A percentile compares a stretch with the other conserved stretches of the same genome.
Conservation (phyloP, 495 filamentous ascomycete species). For the Lepraria neglecta region DNA sequence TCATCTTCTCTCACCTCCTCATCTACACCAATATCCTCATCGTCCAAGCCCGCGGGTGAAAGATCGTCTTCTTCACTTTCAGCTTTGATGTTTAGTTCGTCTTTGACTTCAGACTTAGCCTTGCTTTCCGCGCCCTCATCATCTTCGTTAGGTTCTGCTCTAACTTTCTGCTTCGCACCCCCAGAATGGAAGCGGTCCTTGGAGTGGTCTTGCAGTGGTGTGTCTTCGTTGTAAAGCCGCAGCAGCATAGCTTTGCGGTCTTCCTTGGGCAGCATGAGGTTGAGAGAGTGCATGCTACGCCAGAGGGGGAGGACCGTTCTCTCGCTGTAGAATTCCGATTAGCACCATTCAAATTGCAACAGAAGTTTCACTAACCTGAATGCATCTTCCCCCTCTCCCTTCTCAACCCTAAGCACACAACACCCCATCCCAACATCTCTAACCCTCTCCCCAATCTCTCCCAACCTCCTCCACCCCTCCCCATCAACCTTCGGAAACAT, state of each 20-base stretch:
- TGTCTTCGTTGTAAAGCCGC: slow-evolving; percentile 79
- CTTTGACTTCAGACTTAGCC: slow-evolving; percentile 5
- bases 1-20: slow-evolving; percentile 6
- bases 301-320: slow-evolving; percentile 83
- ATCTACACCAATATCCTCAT: neutral
- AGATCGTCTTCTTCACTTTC: slow-evolving; percentile 2
- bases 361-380: slow-evolving; percentile 46
- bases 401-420: slow-evolving; percentile 78
- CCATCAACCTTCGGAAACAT: slow-evolving; percentile 83
- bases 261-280: slow-evolving; percentile 96
- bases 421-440: slow-evolving; percentile 79
- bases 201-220: slow-evolving; percentile 52
- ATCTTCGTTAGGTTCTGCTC: neutral
- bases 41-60: neutral
- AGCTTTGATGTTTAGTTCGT: neutral
- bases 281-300: slow-evolving; percentile 78
- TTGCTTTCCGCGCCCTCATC: neutral
- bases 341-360: slow-evolving; percentile 10
- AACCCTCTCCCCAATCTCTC: slow-evolving; percentile 83
- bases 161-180: neutral
- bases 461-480: slow-evolving; percentile 63
- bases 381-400: slow-evolving; percentile 59
- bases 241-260: slow-evolving; percentile 88
- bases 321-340: slow-evolving; percentile 44
- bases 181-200: slow-evolving; percentile 27